A percentile compares a stretch with the other conserved stretches of the same genome.
phyloP scores from a whole-genome alignment of 2,329 filamentous ascomycete species.

The Pseudogymnoascus sp. region DNA sequence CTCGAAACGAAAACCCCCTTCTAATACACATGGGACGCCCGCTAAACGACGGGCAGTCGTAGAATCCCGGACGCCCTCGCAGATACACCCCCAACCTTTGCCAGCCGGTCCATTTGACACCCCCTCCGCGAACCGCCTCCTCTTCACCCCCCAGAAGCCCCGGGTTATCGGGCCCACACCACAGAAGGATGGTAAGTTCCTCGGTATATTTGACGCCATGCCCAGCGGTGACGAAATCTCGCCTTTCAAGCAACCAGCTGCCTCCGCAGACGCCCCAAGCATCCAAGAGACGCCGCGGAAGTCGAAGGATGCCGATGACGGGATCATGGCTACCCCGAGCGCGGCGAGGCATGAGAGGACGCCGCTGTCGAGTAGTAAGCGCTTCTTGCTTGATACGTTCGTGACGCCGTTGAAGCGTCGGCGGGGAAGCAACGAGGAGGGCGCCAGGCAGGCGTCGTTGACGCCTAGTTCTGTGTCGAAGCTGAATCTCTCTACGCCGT shows the following conservation, averaged over 20 bases:
- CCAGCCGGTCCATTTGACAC: slow-evolving; percentile 42
- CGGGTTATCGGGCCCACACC: slow-evolving; percentile 68
- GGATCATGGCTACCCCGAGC: slow-evolving; percentile 1
- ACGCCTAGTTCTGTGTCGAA: slow-evolving; percentile 46
- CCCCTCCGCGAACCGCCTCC: slow-evolving; percentile 46
- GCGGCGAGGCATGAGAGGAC: slow-evolving; percentile 29
- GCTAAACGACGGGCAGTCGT: slow-evolving; percentile 41
- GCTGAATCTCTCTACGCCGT: slow-evolving; percentile 57
- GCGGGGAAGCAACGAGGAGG: slow-evolving; percentile 31
- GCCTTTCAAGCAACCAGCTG: slow-evolving; percentile 20
- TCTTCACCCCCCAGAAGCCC: slow-evolving; percentile 51
- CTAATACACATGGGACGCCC: slow-evolving; percentile 33
- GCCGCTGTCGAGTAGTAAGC: slow-evolving; percentile 47
- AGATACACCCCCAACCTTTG: slow-evolving; percentile 27
- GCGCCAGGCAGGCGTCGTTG: neutral
- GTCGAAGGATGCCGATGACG: slow-evolving; percentile 10
- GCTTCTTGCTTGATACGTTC: slow-evolving; percentile 53
- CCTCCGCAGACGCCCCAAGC: slow-evolving; percentile 21
- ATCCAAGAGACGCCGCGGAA: slow-evolving; percentile 33
- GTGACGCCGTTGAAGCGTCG: slow-evolving; percentile 53
- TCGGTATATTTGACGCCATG: slow-evolving; percentile 69
- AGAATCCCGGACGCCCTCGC: slow-evolving; percentile 38
- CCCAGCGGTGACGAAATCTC: slow-evolving; percentile 36
- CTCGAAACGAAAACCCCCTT: slow-evolving; percentile 19
- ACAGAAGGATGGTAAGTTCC: slow-evolving; percentile 66